A percentile compares a stretch with the other conserved stretches of the same genome.
Conservation (phyloP, 2,329 filamentous ascomycete genomes). For the Acephala macrosclerotiorum region DNA sequence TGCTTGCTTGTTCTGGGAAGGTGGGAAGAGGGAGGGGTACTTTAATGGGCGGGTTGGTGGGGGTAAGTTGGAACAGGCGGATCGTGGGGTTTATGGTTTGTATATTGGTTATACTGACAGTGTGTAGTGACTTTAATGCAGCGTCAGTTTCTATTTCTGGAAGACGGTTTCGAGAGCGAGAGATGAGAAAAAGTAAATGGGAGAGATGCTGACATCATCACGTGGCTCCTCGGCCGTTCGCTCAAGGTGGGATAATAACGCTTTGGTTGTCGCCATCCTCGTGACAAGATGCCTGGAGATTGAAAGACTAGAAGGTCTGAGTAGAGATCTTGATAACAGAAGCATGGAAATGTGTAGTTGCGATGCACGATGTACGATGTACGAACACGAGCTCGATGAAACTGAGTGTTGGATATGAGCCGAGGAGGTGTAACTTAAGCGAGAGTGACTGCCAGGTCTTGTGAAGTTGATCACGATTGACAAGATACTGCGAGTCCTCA, state of each 20-base stretch:
- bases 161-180: background rate
- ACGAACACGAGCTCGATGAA: background rate
- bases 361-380: background rate
- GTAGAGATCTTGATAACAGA: background rate
- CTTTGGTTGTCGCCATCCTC: conserved; percentile 21
- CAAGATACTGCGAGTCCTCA: too few species aligned
- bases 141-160: conserved; percentile 13
- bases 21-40: conserved; percentile 38
- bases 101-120: conserved; percentile 67
- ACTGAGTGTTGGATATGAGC: background rate
- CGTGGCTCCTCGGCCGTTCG: conserved; percentile 79
- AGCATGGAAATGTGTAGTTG: background rate
- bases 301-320: background rate
- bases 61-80: conserved; percentile 70
- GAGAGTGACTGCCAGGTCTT: too few species aligned
- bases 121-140: conserved; percentile 59
- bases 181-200: background rate
- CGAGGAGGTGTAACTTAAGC: too few species aligned
- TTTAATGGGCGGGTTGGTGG: conserved; percentile 57
- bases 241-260: conserved; percentile 63
- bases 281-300: background rate
- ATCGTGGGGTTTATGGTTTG: conserved; percentile 71
- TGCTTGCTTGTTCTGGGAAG: background rate
- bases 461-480: too few species aligned
- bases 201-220: conserved; percentile 56